These are phyloP conservation scores for Pseudogymnoascus sp. DNA, from an alignment of 2,329 filamentous ascomycete species.

Conservation along the genomic window DNA sequence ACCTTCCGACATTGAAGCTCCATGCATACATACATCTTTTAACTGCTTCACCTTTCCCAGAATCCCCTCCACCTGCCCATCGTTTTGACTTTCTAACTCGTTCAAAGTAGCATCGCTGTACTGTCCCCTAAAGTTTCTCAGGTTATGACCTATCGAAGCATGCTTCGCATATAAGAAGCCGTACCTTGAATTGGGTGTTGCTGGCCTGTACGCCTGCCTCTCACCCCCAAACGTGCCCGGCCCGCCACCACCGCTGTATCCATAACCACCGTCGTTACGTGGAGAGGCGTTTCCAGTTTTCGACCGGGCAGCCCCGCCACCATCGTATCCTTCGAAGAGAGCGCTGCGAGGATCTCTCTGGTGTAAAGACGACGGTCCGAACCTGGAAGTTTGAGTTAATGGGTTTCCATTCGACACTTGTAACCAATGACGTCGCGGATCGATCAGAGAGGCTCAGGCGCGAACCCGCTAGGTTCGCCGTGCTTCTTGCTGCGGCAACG, in stretches of 20 bases:
- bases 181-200: conserved; percentile 63
- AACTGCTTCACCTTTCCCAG: conserved; percentile 80
- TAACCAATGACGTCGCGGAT: not conserved
- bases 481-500: not conserved
- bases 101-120: conserved; percentile 88
- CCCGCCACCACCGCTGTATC: conserved; percentile 39
- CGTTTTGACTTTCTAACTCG: conserved; percentile 93
- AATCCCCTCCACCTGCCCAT: conserved; percentile 82
- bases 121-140: conserved; percentile 54
- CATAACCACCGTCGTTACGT: conserved; percentile 33
- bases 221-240: conserved; percentile 26
- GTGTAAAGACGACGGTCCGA: conserved; percentile 59
- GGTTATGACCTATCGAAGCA: conserved; percentile 5
- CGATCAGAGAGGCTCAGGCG: not conserved
- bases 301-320: conserved; percentile 29
- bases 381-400: conserved; percentile 37
- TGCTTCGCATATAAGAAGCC: conserved; percentile 20
- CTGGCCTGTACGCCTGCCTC: conserved; percentile 46
- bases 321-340: conserved; percentile 67
- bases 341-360: conserved; percentile 65
- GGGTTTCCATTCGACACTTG: not conserved
- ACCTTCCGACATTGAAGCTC: not conserved
- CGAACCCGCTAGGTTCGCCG: not conserved
- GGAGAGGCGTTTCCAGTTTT: conserved; percentile 13
- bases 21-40: conserved; percentile 61